Base-by-base conservation (phyloP, 768 basidiomycete species). In the Leucogyrophana mollusca region DNA sequence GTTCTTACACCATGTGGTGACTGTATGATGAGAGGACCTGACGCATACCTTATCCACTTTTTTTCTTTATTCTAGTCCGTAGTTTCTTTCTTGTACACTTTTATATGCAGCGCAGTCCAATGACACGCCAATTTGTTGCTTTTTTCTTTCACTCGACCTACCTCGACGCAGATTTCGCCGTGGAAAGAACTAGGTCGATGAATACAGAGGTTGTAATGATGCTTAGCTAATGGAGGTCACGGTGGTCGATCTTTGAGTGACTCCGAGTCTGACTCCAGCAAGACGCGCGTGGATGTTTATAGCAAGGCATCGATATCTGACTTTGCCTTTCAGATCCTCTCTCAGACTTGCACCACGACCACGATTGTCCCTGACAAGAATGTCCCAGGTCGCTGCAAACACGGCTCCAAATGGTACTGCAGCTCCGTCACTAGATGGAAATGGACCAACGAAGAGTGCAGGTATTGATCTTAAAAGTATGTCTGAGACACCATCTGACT, bases 371-470 rank as follows among this genome's bases (percentile, higher is more conserved):
- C n/a, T 34, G 1, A 27, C 47, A 9, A 50, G 22, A 33, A 56
- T 56, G 57, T 56, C 43, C 20, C 27, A 30, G 25, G 2, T 25
- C 34, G 18, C 23, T 34, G 32, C 35, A 46, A 40, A 47, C 9
- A 34, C 43, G 14, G 27, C 34, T 17, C 17, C 41, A 2, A 50
- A 53, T 4, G 52, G 46, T 30, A 9, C 27, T 30, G 7, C 13
- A 13, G 27, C 13, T 30, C 27, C 33, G 24, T 35, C 6, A 14
- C 2, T 27, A 25, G 41, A 27, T 35, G 37, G 40, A 36, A 34
- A 20, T 30, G 30, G 43, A 17, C 60, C 60, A 2, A 65, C 74
- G 2, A 76, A 77, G 53, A 73, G 54, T 40, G 69, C 72, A 50
- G 74, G 75, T 65, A n/a, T n/a, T n/a, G n/a, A n/a, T n/a, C n/a